Base-by-base conservation (phyloP, 805 yeast genomes). In the Wickerhamomyces rabaulensis region DNA sequence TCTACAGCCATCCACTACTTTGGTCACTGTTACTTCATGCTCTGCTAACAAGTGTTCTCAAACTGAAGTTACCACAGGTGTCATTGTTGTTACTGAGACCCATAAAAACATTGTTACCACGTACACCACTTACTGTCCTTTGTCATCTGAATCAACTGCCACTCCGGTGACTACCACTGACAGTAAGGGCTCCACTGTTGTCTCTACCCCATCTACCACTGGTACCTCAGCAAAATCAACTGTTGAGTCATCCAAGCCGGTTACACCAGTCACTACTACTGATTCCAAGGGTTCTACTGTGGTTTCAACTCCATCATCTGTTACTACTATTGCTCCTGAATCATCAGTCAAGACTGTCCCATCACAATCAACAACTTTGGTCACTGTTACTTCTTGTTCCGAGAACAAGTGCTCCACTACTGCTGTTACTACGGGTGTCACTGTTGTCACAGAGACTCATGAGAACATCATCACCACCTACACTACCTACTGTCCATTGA, bases 1-100 rank as follows among this genome's bases (percentile, higher is more conserved):
- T 47, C 45, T 33, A 64, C 71, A 9, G 43, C 50, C 3, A 62
- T 43, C n/a, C n/a, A 35, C 39, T 3, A 35, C 39, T 35, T 17
- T 35, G 15, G 65, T 63, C 20, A 67, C 71, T 52, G 56, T 67
- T 58, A 65, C 69, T 47, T 58, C 65, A 40, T 67, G 71, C 57
- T 58, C 54, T 41, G 60, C 56, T 23, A 56, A 64, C 57, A 57
- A 51, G 31, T 67, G 71, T 58, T 47, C 54, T 25, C 65, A 60
- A 49, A 56, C 62, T 27, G 63, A 57, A 17, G 57, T 66, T 39
- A 56, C 66, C 52, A 66, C 70, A 54, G 52, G 58, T 49, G 63
- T 65, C 31, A 62, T 67, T 25, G 59, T 63, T 44, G 64, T 65
- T 44, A 65, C 68, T 38, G 61, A 58, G 41, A 62, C 68, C 41